A percentile compares a stretch with the other conserved stretches of the same genome.
phyloP scores from a whole-genome alignment of 2,329 filamentous ascomycete genomes.

The Lecanicillium sp. region DNA sequence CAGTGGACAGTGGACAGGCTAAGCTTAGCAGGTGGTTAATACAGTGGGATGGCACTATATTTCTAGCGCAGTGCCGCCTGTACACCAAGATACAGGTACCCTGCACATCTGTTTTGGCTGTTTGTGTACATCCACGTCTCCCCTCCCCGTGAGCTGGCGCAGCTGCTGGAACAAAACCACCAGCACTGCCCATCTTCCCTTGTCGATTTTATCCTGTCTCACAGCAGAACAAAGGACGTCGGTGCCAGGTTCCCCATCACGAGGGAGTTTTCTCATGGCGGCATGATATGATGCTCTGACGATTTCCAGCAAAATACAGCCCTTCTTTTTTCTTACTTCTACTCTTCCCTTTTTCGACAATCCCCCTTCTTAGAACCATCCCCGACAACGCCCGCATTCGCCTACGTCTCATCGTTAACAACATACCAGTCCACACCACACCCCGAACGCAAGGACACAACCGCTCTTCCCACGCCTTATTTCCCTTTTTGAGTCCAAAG shows the following conservation, averaged over 20 bases:
- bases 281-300: conserved; percentile 14
- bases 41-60: no score
- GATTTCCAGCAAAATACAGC: not conserved
- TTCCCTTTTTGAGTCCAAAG: not conserved
- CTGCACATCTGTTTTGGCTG: no score
- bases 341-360: no score
- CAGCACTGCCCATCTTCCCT: not conserved
- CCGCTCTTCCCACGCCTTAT: not conserved
- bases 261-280: conserved; percentile 2
- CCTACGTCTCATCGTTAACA: conserved; percentile 4
- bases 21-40: no score
- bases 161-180: no score
- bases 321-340: not conserved
- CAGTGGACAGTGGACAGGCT: conserved; percentile 5
- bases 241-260: conserved; percentile 7
- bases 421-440: conserved; percentile 6
- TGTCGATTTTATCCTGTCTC: not conserved
- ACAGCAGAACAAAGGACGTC: conserved; percentile 8
- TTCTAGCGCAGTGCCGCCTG: no score
- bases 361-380: no score
- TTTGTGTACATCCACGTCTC: no score
- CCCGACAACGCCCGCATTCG: no score
- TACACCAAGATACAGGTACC: no score
- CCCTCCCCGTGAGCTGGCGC: no score
- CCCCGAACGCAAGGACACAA: not conserved